These are phyloP conservation scores for Pseudogymnoascus sp. DNA, from an alignment of 2,329 filamentous ascomycete species.

Conservation along the genomic window DNA sequence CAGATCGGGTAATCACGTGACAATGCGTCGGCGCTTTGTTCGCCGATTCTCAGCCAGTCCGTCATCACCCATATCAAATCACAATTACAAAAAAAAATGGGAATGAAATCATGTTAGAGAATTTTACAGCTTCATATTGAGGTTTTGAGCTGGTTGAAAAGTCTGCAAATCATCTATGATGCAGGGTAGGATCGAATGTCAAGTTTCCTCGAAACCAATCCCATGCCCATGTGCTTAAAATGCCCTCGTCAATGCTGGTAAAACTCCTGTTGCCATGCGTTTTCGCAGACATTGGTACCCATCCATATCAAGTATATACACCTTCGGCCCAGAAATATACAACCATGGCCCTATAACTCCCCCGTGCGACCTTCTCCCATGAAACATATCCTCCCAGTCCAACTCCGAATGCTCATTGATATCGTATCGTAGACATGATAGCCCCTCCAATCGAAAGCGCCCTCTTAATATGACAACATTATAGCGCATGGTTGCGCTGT, in stretches of 20 bases:
- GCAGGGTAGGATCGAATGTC: background rate
- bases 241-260: background rate
- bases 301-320: background rate
- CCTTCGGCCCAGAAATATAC: background rate
- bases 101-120: background rate
- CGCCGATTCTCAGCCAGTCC: slow-evolving; percentile 1
- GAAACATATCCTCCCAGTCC: background rate
- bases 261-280: background rate
- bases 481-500: background rate
- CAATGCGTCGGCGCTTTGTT: background rate
- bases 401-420: slow-evolving; percentile 3
- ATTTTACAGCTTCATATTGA: background rate
- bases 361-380: background rate
- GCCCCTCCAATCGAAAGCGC: background rate
- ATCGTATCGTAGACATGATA: background rate
- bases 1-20: slow-evolving; percentile 4
- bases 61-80: background rate
- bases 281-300: background rate
- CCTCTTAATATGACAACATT: background rate
- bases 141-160: background rate
- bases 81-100: background rate
- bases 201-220: background rate
- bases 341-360: background rate
- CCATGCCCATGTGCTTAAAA: background rate
- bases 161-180: background rate